These are phyloP conservation scores for Aphanocladium album DNA, from an alignment of 2,329 filamentous ascomycete species.

Conservation along the genomic window DNA sequence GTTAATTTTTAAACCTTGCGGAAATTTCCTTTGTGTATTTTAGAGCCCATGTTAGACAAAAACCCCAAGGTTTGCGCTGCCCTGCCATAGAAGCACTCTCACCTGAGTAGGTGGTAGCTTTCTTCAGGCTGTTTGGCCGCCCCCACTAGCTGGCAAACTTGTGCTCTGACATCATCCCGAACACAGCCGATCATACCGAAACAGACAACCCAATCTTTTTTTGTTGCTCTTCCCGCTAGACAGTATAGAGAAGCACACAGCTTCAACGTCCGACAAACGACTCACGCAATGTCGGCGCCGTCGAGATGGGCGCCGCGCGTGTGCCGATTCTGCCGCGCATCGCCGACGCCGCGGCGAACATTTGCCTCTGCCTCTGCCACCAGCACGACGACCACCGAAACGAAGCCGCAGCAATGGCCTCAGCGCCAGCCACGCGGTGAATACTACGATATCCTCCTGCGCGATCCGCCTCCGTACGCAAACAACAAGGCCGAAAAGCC, in stretches of 20 bases:
- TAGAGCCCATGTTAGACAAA: no score
- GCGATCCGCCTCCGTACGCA: conserved; percentile 6
- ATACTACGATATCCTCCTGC: conserved; percentile 13
- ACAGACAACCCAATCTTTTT: neutral
- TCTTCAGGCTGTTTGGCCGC: neutral
- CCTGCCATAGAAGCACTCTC: no score
- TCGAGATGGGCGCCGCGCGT: neutral
- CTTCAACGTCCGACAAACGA: neutral
- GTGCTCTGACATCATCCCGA: conserved; percentile 12
- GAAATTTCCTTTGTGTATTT: no score
- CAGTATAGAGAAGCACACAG: neutral
- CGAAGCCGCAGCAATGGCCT: neutral
- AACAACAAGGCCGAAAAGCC: neutral
- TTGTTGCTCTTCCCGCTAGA: no score
- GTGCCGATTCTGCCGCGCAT: conserved; percentile 4
- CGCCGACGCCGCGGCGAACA: neutral
- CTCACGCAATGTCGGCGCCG: neutral
- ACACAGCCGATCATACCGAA: neutral
- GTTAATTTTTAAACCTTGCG: no score
- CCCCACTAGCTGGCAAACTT: conserved; percentile 1
- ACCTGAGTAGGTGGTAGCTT: no score
- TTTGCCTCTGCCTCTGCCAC: conserved; percentile 4
- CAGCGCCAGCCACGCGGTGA: conserved; percentile 8
- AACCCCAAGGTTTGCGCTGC: no score
- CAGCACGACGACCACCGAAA: neutral